Percentiles rank a stretch among this genome's conserved stretches.
These are phyloP conservation scores for Pythium oligandrum DNA, from an alignment of 352 stramenopile genomes.

Conservation along the genomic window DNA sequence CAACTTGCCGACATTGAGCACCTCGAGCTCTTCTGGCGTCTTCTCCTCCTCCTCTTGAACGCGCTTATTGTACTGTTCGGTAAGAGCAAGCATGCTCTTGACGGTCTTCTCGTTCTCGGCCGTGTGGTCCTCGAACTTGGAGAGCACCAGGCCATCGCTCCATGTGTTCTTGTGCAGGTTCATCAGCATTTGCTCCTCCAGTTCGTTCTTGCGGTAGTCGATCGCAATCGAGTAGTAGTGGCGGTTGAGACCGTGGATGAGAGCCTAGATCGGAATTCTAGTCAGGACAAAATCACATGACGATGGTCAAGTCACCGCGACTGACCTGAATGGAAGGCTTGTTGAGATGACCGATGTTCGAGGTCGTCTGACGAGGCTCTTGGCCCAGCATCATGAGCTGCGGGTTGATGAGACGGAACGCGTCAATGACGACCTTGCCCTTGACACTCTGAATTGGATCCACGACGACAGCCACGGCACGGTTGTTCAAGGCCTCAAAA, in stretches of 20 bases:
- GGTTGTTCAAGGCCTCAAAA: constrained; percentile 98
- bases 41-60: constrained; percentile 96
- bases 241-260: constrained; percentile 98
- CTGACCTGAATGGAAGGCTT: constrained; percentile 96
- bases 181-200: constrained; percentile 99
- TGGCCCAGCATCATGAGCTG: constrained; percentile 99
- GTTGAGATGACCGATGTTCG: constrained; percentile 98
- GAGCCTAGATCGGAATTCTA: constrained; percentile 33
- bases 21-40: constrained; percentile 94
- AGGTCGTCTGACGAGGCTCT: constrained; percentile 97
- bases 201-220: constrained; percentile 98
- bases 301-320: not conserved
- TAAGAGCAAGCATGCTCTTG: constrained; percentile 94
- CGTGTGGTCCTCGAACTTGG: constrained; percentile 95
- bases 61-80: constrained; percentile 96
- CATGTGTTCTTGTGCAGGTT: constrained; percentile 99
- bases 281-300: not conserved
- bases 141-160: constrained; percentile 93
- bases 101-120: constrained; percentile 90
- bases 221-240: constrained; percentile 99
- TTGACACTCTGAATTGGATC: constrained; percentile 99
- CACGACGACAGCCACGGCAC: constrained; percentile 98
- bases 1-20: constrained; percentile 98
- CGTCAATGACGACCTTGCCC: constrained; percentile 99
- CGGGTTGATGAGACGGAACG: constrained; percentile 98